A percentile compares a stretch with the other conserved stretches of the same genome.
Evolutionary conservation across 2,329 filamentous ascomycete species (phyloP).

Genomic region (Talaromyces sp.): DNA sequence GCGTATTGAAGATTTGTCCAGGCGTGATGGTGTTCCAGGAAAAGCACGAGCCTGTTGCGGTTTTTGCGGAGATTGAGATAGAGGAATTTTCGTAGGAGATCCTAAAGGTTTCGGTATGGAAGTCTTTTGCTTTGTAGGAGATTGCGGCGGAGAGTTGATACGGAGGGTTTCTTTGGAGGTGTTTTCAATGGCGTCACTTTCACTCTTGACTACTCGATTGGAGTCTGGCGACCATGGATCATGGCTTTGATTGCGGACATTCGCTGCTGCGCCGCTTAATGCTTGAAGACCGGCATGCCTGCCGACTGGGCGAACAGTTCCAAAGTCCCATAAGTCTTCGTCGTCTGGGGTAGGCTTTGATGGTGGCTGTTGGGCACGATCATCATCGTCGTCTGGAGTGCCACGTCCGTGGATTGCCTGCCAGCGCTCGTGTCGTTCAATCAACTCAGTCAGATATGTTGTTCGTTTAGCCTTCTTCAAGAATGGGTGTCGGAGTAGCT

Average conservation of each 20-base stretch:
- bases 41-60: slow-evolving; percentile 50
- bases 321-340: slow-evolving; percentile 98
- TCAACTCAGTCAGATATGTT: slow-evolving; percentile 92
- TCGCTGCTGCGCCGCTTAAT: slow-evolving; percentile 79
- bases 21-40: slow-evolving; percentile 45
- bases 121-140: slow-evolving; percentile 56
- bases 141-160: slow-evolving; percentile 58
- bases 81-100: slow-evolving; percentile 61
- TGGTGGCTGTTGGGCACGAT: slow-evolving; percentile 38
- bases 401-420: slow-evolving; percentile 73
- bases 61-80: slow-evolving; percentile 61
- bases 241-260: slow-evolving; percentile 63
- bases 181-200: slow-evolving; percentile 30
- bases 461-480: slow-evolving; percentile 90
- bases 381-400: slow-evolving; percentile 65
- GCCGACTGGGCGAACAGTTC: slow-evolving; percentile 82
- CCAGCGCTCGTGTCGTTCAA: slow-evolving; percentile 87
- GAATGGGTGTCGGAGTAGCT: slow-evolving; percentile 86
- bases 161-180: slow-evolving; percentile 32
- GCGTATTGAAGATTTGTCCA: slow-evolving; percentile 40
- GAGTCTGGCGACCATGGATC: slow-evolving; percentile 37
- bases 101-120: slow-evolving; percentile 31
- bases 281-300: slow-evolving; percentile 64
- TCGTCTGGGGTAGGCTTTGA: slow-evolving; percentile 53
- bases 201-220: slow-evolving; percentile 1